phyloP scores from a whole-genome alignment of 345 rosid genomes.

The Citrus unshiu region DNA sequence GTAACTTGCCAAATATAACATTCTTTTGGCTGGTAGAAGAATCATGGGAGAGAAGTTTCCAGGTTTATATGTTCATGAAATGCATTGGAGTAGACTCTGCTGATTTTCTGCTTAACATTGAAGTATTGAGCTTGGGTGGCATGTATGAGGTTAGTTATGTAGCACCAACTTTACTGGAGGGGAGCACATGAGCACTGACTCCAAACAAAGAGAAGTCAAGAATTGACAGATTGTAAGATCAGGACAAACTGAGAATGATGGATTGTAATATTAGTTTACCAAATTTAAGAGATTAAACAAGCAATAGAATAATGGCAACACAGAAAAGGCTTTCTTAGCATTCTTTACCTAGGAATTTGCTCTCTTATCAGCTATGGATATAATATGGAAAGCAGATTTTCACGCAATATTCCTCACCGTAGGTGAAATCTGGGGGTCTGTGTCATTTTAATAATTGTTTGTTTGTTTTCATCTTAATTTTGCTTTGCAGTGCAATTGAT shows the following conservation, averaged over 20 bases:
- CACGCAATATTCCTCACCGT: not conserved
- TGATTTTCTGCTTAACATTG: not conserved
- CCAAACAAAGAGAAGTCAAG: not conserved
- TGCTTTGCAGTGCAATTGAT: not conserved
- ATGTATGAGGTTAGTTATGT: not conserved
- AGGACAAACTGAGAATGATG: not conserved
- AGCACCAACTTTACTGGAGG: not conserved
- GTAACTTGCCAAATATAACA: not conserved
- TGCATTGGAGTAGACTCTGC: not conserved
- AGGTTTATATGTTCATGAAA: not conserved
- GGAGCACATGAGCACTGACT: not conserved
- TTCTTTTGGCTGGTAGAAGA: not conserved
- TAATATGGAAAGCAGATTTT: not conserved
- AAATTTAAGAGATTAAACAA: not conserved
- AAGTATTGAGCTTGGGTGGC: not conserved
- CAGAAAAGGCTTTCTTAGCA: not conserved
- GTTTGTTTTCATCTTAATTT: not conserved
- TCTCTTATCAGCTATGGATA: not conserved
- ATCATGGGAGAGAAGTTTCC: not conserved
- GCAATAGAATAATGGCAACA: not conserved
- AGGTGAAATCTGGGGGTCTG: not conserved
- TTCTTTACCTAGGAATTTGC: not conserved
- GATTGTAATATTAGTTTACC: not conserved
- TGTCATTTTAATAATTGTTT: not conserved
- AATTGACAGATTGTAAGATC: not conserved